Conservation (phyloP, 306 rosid species). For the Cicer chorassanicum region DNA sequence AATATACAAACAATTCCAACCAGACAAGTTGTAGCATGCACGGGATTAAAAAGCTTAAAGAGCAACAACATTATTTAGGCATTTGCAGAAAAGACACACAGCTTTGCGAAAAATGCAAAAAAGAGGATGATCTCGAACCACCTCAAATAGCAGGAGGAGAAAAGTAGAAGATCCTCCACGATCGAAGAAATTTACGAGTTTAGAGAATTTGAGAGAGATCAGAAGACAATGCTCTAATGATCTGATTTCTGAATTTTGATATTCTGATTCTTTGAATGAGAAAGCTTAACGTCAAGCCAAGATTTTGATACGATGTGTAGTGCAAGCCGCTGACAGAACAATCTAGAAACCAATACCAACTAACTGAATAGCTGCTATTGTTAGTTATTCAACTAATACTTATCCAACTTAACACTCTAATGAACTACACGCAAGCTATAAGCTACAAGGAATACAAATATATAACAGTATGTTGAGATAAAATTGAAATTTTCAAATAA, state of each 20-base stretch:
- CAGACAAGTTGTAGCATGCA: constrained; percentile 30
- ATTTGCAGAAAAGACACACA: constrained; percentile 34
- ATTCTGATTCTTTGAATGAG: constrained; percentile 1
- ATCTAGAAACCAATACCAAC: not conserved
- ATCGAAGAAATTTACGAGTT: not conserved
- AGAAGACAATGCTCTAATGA: not conserved
- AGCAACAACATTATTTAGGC: constrained; percentile 29
- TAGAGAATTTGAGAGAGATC: constrained; percentile 5
- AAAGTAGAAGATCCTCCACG: constrained; percentile 21
- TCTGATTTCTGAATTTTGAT: constrained; percentile 21
- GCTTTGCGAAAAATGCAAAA: not conserved
- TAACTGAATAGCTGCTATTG: not conserved
- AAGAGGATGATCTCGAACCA: constrained; percentile 18
- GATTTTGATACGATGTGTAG: not conserved
- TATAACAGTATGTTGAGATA: not conserved
- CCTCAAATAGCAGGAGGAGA: constrained; percentile 32
- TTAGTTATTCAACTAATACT: constrained; percentile 6
- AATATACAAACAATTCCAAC: constrained; percentile 32
- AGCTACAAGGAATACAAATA: constrained; percentile 17
- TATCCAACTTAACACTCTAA: not conserved
- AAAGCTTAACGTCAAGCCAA: constrained; percentile 11
- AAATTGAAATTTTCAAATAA: not conserved
- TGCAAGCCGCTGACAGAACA: constrained; percentile 9
- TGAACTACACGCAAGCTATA: constrained; percentile 5
- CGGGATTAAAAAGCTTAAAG: constrained; percentile 14